A percentile compares a stretch with the other conserved stretches of the same genome.
phyloP scores from a whole-genome alignment of 176 grass and related monocot genomes.

The Stipa capillata region DNA sequence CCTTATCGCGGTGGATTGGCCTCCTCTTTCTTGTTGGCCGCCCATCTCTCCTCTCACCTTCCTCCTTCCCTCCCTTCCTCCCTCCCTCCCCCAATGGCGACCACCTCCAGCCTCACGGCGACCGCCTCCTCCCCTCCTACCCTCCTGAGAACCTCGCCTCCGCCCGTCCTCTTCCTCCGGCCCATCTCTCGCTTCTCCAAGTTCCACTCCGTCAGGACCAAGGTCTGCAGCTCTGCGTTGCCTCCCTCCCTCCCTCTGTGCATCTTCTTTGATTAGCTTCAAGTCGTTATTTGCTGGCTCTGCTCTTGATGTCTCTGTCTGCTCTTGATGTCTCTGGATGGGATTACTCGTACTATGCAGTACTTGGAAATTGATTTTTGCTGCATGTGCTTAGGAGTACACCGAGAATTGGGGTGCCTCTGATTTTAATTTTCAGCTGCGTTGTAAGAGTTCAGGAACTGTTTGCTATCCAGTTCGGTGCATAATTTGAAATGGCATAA shows the following conservation, averaged over 20 bases:
- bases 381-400: background rate
- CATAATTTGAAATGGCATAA: too few species aligned
- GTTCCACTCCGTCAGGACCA: slow-evolving; percentile 39
- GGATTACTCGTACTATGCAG: too few species aligned
- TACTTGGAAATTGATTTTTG: background rate
- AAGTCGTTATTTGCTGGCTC: too few species aligned
- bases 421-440: background rate
- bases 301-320: too few species aligned
- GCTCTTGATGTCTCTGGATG: too few species aligned
- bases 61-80: background rate
- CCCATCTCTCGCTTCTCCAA: slow-evolving; percentile 28
- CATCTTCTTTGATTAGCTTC: background rate
- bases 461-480: too few species aligned
- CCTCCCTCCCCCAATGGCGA: slow-evolving; percentile 16
- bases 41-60: background rate
- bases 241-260: background rate
- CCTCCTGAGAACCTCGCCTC: background rate
- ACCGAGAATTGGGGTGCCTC: background rate
- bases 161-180: background rate
- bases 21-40: background rate
- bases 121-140: background rate
- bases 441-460: background rate
- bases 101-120: slow-evolving; percentile 22
- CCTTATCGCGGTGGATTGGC: slow-evolving; percentile 28
- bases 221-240: slow-evolving; percentile 22